Percentiles rank a stretch among this genome's conserved stretches.
phyloP scores from a whole-genome alignment of 768 basidiomycete species.

The Podaxis sp. region DNA sequence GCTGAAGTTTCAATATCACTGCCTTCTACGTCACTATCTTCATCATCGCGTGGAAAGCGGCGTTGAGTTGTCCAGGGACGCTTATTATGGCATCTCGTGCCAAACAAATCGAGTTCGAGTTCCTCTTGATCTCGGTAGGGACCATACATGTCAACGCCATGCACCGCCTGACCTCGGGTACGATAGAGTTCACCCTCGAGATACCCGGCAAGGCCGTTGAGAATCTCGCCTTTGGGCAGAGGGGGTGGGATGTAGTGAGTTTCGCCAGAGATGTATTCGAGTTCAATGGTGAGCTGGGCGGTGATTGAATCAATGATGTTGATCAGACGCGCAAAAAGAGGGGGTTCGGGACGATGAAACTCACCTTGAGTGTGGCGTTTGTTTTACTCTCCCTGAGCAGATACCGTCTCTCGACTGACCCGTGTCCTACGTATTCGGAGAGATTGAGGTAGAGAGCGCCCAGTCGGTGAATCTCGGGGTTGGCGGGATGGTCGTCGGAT shows the following conservation, averaged over 20 bases:
- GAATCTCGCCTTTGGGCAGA: constrained; percentile 70
- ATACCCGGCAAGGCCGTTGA: constrained; percentile 64
- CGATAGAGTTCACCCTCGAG: constrained; percentile 51
- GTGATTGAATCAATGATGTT: background rate
- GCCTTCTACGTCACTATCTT: background rate
- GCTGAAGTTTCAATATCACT: background rate
- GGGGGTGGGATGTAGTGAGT: constrained; percentile 61
- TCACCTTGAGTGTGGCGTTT: constrained; percentile 53
- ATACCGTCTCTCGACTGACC: constrained; percentile 60
- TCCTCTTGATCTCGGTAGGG: constrained; percentile 38
- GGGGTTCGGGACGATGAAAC: constrained; percentile 11
- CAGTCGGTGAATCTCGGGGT: constrained; percentile 58
- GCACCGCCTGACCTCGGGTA: constrained; percentile 35
- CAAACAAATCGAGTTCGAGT: constrained; percentile 36
- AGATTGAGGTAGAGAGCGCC: constrained; percentile 71
- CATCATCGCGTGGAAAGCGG: background rate
- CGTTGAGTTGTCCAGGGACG: background rate
- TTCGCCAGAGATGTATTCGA: constrained; percentile 54
- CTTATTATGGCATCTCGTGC: constrained; percentile 12
- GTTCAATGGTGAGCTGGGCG: constrained; percentile 55
- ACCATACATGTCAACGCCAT: constrained; percentile 25
- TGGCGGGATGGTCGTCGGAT: constrained; percentile 49
- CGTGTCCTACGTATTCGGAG: constrained; percentile 69
- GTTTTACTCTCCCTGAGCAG: constrained; percentile 73
- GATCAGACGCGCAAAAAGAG: no score